These are phyloP conservation scores for Cantharellus cinnabarinus DNA, from an alignment of 768 basidiomycete genomes.

Conservation along the genomic window DNA sequence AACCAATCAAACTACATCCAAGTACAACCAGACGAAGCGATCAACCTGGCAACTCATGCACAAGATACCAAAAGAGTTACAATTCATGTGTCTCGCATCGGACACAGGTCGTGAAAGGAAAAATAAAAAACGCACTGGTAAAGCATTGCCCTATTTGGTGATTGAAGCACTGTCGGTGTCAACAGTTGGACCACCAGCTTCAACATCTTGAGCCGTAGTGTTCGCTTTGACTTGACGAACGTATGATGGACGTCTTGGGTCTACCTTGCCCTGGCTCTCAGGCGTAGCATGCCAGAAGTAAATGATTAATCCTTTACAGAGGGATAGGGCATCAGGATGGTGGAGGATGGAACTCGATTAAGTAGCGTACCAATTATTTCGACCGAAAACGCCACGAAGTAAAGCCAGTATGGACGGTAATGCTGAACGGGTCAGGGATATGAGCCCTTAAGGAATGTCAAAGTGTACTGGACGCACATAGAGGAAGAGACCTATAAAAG, in stretches of 20 bases:
- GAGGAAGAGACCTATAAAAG: conserved; percentile 26
- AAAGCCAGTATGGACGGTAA: conserved; percentile 70
- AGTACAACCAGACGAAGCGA: no score
- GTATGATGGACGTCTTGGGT: conserved; percentile 41
- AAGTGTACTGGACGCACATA: conserved; percentile 21
- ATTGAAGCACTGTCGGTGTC: no score
- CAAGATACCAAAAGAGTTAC: no score
- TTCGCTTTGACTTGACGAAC: conserved; percentile 15
- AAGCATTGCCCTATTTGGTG: no score
- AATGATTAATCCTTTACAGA: conserved; percentile 44
- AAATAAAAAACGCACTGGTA: no score
- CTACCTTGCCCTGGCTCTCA: conserved; percentile 48
- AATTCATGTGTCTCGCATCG: no score
- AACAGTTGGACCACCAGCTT: no score
- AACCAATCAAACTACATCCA: no score
- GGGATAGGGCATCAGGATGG: not conserved
- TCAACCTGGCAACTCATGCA: no score
- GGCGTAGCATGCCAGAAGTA: conserved; percentile 78
- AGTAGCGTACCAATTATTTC: not conserved
- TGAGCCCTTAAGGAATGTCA: conserved; percentile 7
- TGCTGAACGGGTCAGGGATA: conserved; percentile 26
- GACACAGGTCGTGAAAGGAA: no score
- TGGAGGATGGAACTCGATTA: not conserved
- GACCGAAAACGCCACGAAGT: conserved; percentile 59
- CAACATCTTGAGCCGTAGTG: no score